These are phyloP conservation scores for Stromatinia cepivora DNA, from an alignment of 2,329 filamentous ascomycete species.

Conservation along the genomic window DNA sequence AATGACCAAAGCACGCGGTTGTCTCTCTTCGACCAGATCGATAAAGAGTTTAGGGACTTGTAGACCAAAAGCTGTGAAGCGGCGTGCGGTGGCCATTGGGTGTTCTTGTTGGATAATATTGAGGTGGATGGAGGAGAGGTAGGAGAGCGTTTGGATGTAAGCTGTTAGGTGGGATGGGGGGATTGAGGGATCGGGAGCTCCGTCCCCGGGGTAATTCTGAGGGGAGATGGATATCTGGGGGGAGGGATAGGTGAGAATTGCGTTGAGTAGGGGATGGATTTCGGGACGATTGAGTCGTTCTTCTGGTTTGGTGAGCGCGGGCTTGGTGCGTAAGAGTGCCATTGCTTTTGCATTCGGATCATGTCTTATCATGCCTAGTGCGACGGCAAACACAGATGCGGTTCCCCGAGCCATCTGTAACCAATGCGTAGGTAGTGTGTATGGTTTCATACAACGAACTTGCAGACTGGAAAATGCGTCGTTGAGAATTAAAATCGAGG, in stretches of 20 bases:
- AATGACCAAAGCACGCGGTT: constrained; percentile 29
- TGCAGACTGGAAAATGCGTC: constrained; percentile 28
- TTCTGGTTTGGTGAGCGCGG: constrained; percentile 21
- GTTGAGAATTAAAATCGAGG: constrained; percentile 27
- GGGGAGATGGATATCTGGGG: background rate
- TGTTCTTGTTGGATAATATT: constrained; percentile 21
- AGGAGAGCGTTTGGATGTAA: constrained; percentile 15
- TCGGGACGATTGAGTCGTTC: constrained; percentile 15
- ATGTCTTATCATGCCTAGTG: constrained; percentile 22
- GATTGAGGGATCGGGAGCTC: constrained; percentile 8
- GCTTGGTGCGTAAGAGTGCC: constrained; percentile 22
- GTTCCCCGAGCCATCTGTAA: constrained; percentile 27
- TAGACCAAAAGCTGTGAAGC: constrained; percentile 27
- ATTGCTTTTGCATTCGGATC: constrained; percentile 24
- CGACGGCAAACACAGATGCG: constrained; percentile 25
- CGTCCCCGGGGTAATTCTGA: background rate
- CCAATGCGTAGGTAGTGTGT: constrained; percentile 28
- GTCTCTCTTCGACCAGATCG: constrained; percentile 25
- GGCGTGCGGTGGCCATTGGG: constrained; percentile 20
- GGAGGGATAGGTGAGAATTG: constrained; percentile 17
- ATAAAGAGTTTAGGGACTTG: constrained; percentile 28
- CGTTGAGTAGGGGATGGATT: constrained; percentile 9
- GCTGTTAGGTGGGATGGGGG: constrained; percentile 16
- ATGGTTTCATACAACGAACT: constrained; percentile 27
- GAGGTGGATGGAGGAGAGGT: constrained; percentile 18